These are phyloP conservation scores for Albifimbria verrucaria DNA, from an alignment of 2,329 filamentous ascomycete species.

Conservation along the genomic window DNA sequence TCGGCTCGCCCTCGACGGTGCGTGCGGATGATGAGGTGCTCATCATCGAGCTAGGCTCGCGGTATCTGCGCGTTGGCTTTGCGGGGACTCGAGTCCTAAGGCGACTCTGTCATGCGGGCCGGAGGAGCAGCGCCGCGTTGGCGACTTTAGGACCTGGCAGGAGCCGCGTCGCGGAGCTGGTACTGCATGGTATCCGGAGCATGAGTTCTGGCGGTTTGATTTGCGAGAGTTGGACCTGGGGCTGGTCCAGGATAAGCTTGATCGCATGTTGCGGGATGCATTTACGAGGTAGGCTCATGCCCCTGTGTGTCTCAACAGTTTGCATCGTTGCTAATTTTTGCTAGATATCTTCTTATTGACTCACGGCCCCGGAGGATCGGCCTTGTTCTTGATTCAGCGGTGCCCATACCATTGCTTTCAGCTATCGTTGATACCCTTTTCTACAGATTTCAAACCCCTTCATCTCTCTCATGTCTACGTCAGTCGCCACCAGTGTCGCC, in stretches of 20 bases:
- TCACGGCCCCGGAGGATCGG: slow-evolving; percentile 72
- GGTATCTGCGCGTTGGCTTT: slow-evolving; percentile 78
- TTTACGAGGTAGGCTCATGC: slow-evolving; percentile 67
- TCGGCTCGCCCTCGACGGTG: slow-evolving; percentile 58
- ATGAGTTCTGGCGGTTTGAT: slow-evolving; percentile 79
- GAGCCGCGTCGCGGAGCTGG: slow-evolving; percentile 43
- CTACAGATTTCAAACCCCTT: slow-evolving; percentile 74
- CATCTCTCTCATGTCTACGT: slow-evolving; percentile 75
- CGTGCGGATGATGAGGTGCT: slow-evolving; percentile 79
- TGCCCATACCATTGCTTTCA: slow-evolving; percentile 76
- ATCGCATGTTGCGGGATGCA: slow-evolving; percentile 74
- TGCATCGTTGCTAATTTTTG: background rate
- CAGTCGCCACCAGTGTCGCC: slow-evolving; percentile 70
- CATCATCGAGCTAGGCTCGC: slow-evolving; percentile 77
- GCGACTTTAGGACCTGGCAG: slow-evolving; percentile 75
- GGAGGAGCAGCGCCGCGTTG: slow-evolving; percentile 71
- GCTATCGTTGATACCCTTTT: slow-evolving; percentile 76
- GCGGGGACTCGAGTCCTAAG: slow-evolving; percentile 81
- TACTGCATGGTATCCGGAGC: slow-evolving; percentile 57
- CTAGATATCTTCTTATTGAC: slow-evolving; percentile 64
- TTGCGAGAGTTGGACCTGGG: slow-evolving; percentile 70
- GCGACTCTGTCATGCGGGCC: slow-evolving; percentile 67
- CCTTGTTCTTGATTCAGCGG: slow-evolving; percentile 71
- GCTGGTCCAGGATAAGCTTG: slow-evolving; percentile 81
- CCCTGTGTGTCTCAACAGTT: background rate